Percentiles rank a stretch among this genome's conserved stretches.
Conservation (phyloP, 2,329 filamentous ascomycete genomes). For the Sphaerulina populicola region DNA sequence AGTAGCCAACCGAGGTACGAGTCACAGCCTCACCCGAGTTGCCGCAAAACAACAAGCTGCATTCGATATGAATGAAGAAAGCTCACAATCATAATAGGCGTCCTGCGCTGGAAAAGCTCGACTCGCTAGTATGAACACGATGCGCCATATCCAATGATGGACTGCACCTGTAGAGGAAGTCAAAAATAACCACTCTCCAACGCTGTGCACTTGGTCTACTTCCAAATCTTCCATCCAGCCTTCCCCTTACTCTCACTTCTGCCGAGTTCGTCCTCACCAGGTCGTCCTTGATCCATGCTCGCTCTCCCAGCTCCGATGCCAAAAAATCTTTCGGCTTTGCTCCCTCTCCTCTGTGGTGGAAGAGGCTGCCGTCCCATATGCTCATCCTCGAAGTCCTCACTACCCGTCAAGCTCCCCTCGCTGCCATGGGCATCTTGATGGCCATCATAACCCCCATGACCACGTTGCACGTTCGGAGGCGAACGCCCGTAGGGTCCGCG, state of each 20-base stretch:
- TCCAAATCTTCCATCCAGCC: conserved; percentile 25
- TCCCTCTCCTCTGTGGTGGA: conserved; percentile 20
- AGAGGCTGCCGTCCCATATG: conserved; percentile 5
- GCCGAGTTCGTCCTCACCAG: conserved; percentile 8
- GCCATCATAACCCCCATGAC: not conserved
- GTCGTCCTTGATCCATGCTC: conserved; percentile 15
- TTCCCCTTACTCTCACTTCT: conserved; percentile 32
- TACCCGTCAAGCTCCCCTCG: conserved; percentile 23
- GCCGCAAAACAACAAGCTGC: no score
- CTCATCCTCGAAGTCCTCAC: conserved; percentile 23
- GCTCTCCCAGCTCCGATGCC: conserved; percentile 20
- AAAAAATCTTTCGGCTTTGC: conserved; percentile 31
- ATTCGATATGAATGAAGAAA: no score
- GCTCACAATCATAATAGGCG: no score
- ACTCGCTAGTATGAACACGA: no score
- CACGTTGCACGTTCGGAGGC: conserved; percentile 4
- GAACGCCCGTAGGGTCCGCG: conserved; percentile 9
- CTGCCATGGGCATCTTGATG: conserved; percentile 14
- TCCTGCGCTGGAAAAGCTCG: no score
- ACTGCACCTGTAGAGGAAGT: no score
- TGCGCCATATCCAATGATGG: no score
- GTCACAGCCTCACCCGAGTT: no score
- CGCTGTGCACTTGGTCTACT: conserved; percentile 1
- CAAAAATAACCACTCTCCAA: not conserved
- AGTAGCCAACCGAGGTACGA: not conserved